Evolutionary conservation across 116 monocot genomes (phyloP), one percentile per base, ranked within the genome.

Genomic region (Papilionanthe hybrid): DNA sequence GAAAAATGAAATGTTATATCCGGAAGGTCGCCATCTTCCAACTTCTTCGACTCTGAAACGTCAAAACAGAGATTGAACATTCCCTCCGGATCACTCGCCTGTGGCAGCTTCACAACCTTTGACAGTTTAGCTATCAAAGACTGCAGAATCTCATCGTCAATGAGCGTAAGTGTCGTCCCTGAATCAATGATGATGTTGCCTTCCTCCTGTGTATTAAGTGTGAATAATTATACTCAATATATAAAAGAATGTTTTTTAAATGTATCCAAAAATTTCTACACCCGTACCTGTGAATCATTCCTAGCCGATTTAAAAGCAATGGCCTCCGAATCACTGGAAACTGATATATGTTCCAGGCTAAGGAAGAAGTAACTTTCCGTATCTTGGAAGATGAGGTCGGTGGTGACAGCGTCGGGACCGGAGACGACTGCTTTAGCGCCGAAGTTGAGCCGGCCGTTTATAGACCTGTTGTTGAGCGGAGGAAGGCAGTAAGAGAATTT

Each of bases 401-500:
- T 87, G 28, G 81, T 37, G 13, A 83, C 80, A 9, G 53, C 80
- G 4, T 67, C 23, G 15, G 18, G 32, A 25, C 86, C 84, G 22
- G 63, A 12, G 57, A 83, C 27, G 0, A n/a, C 75, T 17, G 84
- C 79, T 10, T 27, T 47, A 0, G 60, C 10, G 25, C 89, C 92
- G 49, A 92, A 83, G 53, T 50, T 87, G 2, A 92, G 28, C 20
- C 55, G 37, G 57, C 89, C 86, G 37, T 69, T 57, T 9, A 77
- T 32, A 1, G 47, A 28, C 7, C 29, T 74, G 11, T 78, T 41
- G 0, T 5, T 0, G 37, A 47, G 60, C 5, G 84, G 85, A 27
- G 84, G 82, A 9, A 92, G 80, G 58, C 89, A 89, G 45, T 92
- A 92, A 9, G 92, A 92, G 79, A 92, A 92, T 47, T 82, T 85